A percentile compares a stretch with the other conserved stretches of the same genome.
These are phyloP conservation scores for Drechslerella dactyloides DNA, from an alignment of 2,329 filamentous ascomycete species.

Conservation along the genomic window DNA sequence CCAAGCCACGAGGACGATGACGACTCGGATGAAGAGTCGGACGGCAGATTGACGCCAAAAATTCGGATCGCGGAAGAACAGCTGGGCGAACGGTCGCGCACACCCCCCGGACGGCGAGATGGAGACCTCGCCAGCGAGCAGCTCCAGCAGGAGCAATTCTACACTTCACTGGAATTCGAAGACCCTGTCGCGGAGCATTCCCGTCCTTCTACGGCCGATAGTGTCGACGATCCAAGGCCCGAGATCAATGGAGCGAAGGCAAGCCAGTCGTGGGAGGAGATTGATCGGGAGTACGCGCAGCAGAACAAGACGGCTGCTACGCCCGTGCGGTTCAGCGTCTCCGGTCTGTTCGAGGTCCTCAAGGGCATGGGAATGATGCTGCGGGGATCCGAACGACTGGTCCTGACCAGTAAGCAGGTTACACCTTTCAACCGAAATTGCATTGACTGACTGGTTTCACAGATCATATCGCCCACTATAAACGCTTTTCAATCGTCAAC, in stretches of 20 bases:
- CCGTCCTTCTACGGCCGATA: constrained; percentile 13
- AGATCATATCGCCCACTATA: constrained; percentile 32
- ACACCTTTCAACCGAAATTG: background rate
- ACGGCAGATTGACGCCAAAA: constrained; percentile 37
- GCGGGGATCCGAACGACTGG: constrained; percentile 33
- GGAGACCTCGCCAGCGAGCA: constrained; percentile 27
- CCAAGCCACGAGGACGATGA: constrained; percentile 21
- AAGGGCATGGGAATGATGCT: constrained; percentile 37
- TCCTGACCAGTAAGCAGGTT: constrained; percentile 17
- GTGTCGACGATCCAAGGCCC: constrained; percentile 14
- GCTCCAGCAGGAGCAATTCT: constrained; percentile 40
- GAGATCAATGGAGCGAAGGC: constrained; percentile 8
- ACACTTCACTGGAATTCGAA: constrained; percentile 39
- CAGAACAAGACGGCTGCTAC: constrained; percentile 18
- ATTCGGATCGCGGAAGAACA: constrained; percentile 34
- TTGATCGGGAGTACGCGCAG: constrained; percentile 39
- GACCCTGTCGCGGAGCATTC: constrained; percentile 13
- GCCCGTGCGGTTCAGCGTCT: constrained; percentile 28
- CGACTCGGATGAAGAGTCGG: constrained; percentile 37
- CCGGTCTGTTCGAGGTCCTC: constrained; percentile 31
- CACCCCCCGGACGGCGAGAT: constrained; percentile 17
- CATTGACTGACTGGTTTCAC: background rate
- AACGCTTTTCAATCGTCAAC: constrained; percentile 33
- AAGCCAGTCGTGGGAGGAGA: constrained; percentile 35
- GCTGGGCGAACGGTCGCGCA: constrained; percentile 15